Base-by-base conservation (phyloP, 192 early-diverging fungal species). In the Umbelopsis ramanniana region DNA sequence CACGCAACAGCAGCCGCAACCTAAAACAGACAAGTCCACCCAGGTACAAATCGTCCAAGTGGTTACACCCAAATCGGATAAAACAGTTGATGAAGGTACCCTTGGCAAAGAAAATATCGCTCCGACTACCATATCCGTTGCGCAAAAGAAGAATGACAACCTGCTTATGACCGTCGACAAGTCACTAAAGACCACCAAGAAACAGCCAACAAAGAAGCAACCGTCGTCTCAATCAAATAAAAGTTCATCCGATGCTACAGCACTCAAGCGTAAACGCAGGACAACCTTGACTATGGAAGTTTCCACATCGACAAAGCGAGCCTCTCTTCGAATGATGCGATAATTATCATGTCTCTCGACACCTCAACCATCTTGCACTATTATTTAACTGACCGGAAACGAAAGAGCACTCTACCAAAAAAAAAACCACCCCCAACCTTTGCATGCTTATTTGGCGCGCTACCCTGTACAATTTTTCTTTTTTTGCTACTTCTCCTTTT, bases 241-340 rank as follows among this genome's bases (percentile, higher is more conserved):
- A 17, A 17, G 48, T 50, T 50, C 14, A 37, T 37, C 26, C 10
- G 17, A 37, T 37, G 57, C 55, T 35, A 35, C 55, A 4, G 10
- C 35, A 21, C 9, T 15, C 19, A 63, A 63, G 19, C 57, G 57
- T 26, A 63, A 63, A 33, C 57, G 57, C 17, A 63, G 33, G 35
- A 33, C 33, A 14, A 63, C 57, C 6, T 35, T 63, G 29, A 63
- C 57, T 15, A 38, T 63, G 57, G 57, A 63, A 35, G 26, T 12
- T 14, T 35, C 26, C 33, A n/a, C 57, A 37, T 37, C 33, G 6
- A 29, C 57, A 29, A 63, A 63, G 57, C 57, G 57, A 63, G 57
- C 57, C 2, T 63, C 57, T 15, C 57, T 63, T 37, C 57, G 57
- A 38, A 63, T 63, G 57, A 63, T 63, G 57, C 57, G 57, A 63